These are phyloP conservation scores for Penicillium chermesinum DNA, from an alignment of 495 filamentous ascomycete genomes.

Conservation along the genomic window DNA sequence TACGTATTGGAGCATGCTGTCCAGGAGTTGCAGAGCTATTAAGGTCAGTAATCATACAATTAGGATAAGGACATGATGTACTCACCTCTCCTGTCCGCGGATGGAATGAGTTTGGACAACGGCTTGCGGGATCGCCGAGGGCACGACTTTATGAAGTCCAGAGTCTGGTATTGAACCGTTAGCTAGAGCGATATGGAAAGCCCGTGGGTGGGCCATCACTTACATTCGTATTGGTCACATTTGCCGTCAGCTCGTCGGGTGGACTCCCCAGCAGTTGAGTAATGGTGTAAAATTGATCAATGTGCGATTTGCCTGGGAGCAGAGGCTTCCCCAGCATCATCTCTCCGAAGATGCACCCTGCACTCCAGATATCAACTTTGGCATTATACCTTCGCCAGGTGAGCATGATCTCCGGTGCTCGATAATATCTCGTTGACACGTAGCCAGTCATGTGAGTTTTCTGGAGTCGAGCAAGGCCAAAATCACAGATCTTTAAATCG, in stretches of 20 bases:
- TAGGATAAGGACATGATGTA: conserved; percentile 21
- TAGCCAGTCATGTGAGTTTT: conserved; percentile 96
- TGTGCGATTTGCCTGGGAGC: conserved; percentile 91
- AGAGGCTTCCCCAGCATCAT: conserved; percentile 91
- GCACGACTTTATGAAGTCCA: conserved; percentile 91
- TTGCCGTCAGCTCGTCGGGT: conserved; percentile 86
- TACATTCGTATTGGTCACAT: conserved; percentile 23
- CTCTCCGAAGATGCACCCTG: conserved; percentile 90
- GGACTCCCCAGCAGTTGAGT: conserved; percentile 85
- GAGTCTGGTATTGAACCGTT: conserved; percentile 52
- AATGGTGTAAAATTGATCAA: conserved; percentile 94
- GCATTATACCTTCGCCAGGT: conserved; percentile 73
- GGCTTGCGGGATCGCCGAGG: conserved; percentile 87
- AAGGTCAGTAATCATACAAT: conserved; percentile 47
- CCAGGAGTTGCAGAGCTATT: conserved; percentile 79
- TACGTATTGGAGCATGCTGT: conserved; percentile 91
- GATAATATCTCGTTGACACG: conserved; percentile 89
- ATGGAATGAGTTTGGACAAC: conserved; percentile 82
- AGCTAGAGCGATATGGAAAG: too few species aligned
- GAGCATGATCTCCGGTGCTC: conserved; percentile 47
- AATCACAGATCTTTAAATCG: conserved; percentile 93
- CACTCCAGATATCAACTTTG: conserved; percentile 93
- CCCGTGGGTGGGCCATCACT: too few species aligned
- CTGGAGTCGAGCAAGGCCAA: conserved; percentile 84
- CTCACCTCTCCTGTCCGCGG: conserved; percentile 75